Conservation (phyloP, 257 asterid species). For the Lantana camara region DNA sequence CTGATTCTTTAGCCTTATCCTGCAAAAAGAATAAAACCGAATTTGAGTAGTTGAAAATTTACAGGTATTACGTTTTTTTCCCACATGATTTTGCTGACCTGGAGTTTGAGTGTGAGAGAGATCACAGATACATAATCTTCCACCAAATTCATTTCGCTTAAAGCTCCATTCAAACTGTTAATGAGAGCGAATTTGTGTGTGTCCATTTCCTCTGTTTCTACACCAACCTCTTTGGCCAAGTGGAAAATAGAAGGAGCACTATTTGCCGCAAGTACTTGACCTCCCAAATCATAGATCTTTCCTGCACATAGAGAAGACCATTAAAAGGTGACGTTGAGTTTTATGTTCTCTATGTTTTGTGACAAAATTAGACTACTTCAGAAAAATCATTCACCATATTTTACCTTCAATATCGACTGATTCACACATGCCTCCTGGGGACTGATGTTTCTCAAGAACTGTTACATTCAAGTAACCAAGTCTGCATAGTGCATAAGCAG, state of each 20-base stretch:
- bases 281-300: conserved; percentile 54
- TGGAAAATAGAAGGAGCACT: conserved; percentile 57
- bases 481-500: conserved; percentile 67
- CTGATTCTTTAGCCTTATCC: conserved; percentile 70
- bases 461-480: conserved; percentile 59
- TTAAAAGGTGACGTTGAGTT: no score
- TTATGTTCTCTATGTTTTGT: neutral
- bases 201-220: conserved; percentile 64
- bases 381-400: neutral
- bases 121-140: conserved; percentile 65
- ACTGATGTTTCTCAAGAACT: conserved; percentile 49
- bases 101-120: conserved; percentile 57
- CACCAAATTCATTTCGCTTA: conserved; percentile 47
- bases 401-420: conserved; percentile 62
- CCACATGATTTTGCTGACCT: conserved; percentile 34
- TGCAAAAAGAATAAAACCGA: conserved; percentile 23
- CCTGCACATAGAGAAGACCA: conserved; percentile 40
- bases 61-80: neutral
- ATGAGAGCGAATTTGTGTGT: conserved; percentile 52
- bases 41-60: conserved; percentile 7
- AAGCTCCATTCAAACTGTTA: conserved; percentile 44
- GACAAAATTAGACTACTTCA: neutral
- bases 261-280: conserved; percentile 61
- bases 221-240: conserved; percentile 50
- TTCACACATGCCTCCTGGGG: conserved; percentile 78